phyloP scores from a whole-genome alignment of 1,139 yeast species.

The Kurtzmaniella natalensis region DNA sequence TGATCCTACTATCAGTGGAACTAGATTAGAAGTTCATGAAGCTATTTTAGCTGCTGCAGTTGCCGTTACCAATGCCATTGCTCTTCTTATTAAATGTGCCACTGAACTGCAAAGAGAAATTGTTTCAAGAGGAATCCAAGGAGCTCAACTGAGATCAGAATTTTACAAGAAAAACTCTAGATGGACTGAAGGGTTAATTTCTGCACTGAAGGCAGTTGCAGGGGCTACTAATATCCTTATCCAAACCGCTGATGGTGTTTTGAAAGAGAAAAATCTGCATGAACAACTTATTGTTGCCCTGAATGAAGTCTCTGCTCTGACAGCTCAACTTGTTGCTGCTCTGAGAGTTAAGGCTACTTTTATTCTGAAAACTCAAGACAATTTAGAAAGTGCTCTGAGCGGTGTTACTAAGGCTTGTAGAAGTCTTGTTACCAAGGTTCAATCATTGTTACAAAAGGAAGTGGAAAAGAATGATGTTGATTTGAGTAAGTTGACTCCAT shows the following conservation, averaged over 20 bases:
- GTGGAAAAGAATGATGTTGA: constrained; percentile 49
- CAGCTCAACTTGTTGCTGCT: constrained; percentile 91
- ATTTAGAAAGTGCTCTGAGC: constrained; percentile 65
- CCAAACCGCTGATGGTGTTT: constrained; percentile 82
- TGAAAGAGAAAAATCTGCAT: constrained; percentile 58
- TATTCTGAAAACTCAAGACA: constrained; percentile 74
- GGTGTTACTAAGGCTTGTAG: constrained; percentile 74
- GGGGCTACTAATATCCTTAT: constrained; percentile 77
- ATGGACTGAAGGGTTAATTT: constrained; percentile 92
- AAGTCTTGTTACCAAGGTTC: constrained; percentile 65
- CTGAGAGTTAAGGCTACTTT: constrained; percentile 82
- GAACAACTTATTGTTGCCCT: constrained; percentile 89
- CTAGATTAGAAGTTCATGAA: constrained; percentile 69
- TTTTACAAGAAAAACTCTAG: constrained; percentile 85
- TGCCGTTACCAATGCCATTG: constrained; percentile 77
- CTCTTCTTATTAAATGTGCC: constrained; percentile 68
- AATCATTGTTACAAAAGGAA: constrained; percentile 47
- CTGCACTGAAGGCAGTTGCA: constrained; percentile 89
- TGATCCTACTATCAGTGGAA: constrained; percentile 53
- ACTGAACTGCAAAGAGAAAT: constrained; percentile 82
- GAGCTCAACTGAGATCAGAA: constrained; percentile 63
- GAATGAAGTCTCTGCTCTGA: constrained; percentile 88
- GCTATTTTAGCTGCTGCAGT: constrained; percentile 76
- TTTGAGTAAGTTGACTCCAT: constrained; percentile 64
- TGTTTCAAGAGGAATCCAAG: constrained; percentile 61